Percentiles rank a stretch among this genome's conserved stretches.
These are phyloP conservation scores for Cryptococcus sp. DNA, from an alignment of 1,284 basidiomycete genomes.

Conservation along the genomic window DNA sequence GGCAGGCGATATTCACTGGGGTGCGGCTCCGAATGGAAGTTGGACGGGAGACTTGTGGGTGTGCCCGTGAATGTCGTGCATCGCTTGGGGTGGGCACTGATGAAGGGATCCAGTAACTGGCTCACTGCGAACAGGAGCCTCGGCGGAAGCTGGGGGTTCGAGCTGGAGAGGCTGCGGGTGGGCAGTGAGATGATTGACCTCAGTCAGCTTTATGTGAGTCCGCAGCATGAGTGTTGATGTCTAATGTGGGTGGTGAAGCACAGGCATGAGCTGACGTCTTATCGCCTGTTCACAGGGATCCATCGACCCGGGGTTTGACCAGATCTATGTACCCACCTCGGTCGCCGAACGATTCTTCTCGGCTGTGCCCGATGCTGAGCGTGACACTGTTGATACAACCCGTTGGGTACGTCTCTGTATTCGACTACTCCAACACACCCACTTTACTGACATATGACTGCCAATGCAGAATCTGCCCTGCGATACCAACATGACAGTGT, in stretches of 20 bases:
- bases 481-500: conserved; percentile 33
- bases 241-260: not conserved
- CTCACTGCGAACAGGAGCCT: conserved; percentile 20
- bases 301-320: conserved; percentile 43
- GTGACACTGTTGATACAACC: conserved; percentile 26
- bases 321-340: conserved; percentile 34
- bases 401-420: conserved; percentile 32
- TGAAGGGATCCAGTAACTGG: conserved; percentile 36
- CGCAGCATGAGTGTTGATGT: not conserved
- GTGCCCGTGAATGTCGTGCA: not conserved
- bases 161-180: conserved; percentile 28
- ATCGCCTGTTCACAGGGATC: conserved; percentile 24
- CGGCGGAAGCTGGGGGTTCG: conserved; percentile 35
- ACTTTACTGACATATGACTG: not conserved
- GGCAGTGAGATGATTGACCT: conserved; percentile 24
- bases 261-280: not conserved
- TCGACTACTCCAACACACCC: not conserved
- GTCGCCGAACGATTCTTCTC: conserved; percentile 34
- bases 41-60: conserved; percentile 44
- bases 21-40: conserved; percentile 30
- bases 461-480: conserved; percentile 41
- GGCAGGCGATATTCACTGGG: conserved; percentile 45
- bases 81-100: not conserved
- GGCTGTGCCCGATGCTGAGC: conserved; percentile 20
- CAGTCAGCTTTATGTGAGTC: conserved; percentile 20